These are phyloP conservation scores for Nepenthes alata DNA, from an alignment of 179 eudicot genomes.

Conservation along the genomic window DNA sequence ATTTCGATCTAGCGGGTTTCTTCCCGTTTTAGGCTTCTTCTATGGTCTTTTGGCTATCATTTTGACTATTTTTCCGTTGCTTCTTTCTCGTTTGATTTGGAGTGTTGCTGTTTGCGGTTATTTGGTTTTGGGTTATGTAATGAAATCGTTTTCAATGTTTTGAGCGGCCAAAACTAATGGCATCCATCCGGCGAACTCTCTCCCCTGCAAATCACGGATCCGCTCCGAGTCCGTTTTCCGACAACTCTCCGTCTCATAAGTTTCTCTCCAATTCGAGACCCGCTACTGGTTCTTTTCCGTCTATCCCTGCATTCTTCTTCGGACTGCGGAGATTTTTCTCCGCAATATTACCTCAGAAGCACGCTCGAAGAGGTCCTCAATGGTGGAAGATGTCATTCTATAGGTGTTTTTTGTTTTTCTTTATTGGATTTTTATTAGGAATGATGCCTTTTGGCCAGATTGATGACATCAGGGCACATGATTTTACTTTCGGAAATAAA, in stretches of 20 bases:
- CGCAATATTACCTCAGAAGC: conserved; percentile 15
- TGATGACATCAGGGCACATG: conserved; percentile 28
- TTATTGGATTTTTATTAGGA: conserved; percentile 62
- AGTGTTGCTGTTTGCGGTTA: too few relatives aligned
- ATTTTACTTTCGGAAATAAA: conserved; percentile 37
- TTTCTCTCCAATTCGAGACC: conserved; percentile 17
- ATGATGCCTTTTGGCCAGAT: conserved; percentile 42
- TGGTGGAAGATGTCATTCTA: conserved; percentile 43
- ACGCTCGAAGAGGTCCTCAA: conserved; percentile 13
- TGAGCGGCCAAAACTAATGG: conserved; percentile 28
- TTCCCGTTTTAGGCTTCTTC: too few relatives aligned
- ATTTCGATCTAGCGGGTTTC: too few relatives aligned
- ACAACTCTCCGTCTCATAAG: conserved; percentile 39
- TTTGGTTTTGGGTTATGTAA: not conserved
- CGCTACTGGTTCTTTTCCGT: conserved; percentile 8
- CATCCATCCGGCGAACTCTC: conserved; percentile 68
- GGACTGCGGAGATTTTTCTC: conserved; percentile 21
- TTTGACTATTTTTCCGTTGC: too few relatives aligned
- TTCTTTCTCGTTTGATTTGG: too few relatives aligned
- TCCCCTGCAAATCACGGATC: conserved; percentile 55
- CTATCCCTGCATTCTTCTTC: conserved; percentile 6
- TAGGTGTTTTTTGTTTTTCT: conserved; percentile 43
- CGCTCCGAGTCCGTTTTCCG: conserved; percentile 26
- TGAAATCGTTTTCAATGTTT: not conserved
- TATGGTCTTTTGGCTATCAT: too few relatives aligned